Conservation (phyloP, 441 rosid species). For the Aquilaria agallochum region DNA sequence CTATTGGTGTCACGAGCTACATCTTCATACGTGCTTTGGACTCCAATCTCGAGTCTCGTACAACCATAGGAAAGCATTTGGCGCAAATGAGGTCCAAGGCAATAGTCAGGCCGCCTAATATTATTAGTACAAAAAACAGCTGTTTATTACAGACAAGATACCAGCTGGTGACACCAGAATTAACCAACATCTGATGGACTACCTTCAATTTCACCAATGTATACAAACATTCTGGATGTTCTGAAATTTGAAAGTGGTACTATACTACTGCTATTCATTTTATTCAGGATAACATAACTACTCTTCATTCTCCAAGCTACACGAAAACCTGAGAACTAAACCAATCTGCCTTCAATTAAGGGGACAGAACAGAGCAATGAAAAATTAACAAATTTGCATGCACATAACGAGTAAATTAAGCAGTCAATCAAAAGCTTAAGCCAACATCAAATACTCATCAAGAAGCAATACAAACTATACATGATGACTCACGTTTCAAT, state of each 20-base stretch:
- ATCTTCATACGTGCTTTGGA: constrained; percentile 99
- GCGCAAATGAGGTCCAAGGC: constrained; percentile 96
- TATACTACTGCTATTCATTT: too few species aligned
- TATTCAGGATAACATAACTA: too few species aligned
- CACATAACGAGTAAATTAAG: too few species aligned
- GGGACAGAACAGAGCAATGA: background rate
- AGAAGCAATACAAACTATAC: background rate
- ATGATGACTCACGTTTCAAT: constrained; percentile 86
- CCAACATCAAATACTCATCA: too few species aligned
- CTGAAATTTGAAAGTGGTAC: too few species aligned
- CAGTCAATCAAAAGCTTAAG: too few species aligned
- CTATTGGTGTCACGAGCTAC: constrained; percentile 97
- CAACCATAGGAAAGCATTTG: constrained; percentile 99
- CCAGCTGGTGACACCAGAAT: too few species aligned
- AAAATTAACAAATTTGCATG: background rate
- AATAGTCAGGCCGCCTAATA: constrained; percentile 95
- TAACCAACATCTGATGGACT: too few species aligned
- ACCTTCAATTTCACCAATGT: too few species aligned
- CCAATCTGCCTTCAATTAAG: background rate
- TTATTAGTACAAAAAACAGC: constrained; percentile 16
- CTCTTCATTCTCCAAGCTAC: too few species aligned
- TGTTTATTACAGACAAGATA: background rate
- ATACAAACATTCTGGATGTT: too few species aligned
- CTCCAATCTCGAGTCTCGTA: constrained; percentile 97
- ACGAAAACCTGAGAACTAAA: too few species aligned